Evolutionary conservation across 805 yeast genomes (phyloP).

Genomic region (Wilhelminamyces savonicus): DNA sequence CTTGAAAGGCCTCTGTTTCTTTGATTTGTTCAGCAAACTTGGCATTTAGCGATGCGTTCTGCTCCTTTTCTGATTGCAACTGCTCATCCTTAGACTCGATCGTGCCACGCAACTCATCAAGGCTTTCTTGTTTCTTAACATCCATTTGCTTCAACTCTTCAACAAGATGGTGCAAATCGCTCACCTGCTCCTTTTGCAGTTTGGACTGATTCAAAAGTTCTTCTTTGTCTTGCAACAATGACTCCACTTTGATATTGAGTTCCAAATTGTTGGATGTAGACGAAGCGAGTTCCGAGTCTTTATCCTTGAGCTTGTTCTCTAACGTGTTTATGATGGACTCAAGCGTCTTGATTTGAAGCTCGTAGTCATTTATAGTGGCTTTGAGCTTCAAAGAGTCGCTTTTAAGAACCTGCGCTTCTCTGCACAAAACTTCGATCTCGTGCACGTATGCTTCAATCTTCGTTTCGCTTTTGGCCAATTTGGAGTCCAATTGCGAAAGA

Average conservation of each 20-base stretch:
- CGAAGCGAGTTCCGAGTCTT: slow-evolving; percentile 3
- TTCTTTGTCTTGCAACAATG: slow-evolving; percentile 13
- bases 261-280: slow-evolving; percentile 8
- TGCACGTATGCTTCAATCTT: slow-evolving; percentile 1
- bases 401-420: too few species aligned
- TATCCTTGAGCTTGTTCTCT: slow-evolving; percentile 2
- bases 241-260: slow-evolving; percentile 9
- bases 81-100: too few species aligned
- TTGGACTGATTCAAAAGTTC: slow-evolving; percentile 4
- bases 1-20: too few species aligned
- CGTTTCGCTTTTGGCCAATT: slow-evolving; percentile 1
- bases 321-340: too few species aligned
- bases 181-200: slow-evolving; percentile 3
- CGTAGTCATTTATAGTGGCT: too few species aligned
- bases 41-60: too few species aligned
- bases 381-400: too few species aligned
- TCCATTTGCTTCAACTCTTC: slow-evolving; percentile 14
- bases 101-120: slow-evolving; percentile 16
- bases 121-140: slow-evolving; percentile 14
- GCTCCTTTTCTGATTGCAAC: too few species aligned
- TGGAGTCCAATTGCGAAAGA: slow-evolving; percentile 1
- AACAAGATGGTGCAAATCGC: too few species aligned
- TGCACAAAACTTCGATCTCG: too few species aligned
- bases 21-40: too few species aligned
- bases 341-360: too few species aligned